Conservation (phyloP, 2,329 filamentous ascomycete genomes). For the Daldinia eschscholtzii region DNA sequence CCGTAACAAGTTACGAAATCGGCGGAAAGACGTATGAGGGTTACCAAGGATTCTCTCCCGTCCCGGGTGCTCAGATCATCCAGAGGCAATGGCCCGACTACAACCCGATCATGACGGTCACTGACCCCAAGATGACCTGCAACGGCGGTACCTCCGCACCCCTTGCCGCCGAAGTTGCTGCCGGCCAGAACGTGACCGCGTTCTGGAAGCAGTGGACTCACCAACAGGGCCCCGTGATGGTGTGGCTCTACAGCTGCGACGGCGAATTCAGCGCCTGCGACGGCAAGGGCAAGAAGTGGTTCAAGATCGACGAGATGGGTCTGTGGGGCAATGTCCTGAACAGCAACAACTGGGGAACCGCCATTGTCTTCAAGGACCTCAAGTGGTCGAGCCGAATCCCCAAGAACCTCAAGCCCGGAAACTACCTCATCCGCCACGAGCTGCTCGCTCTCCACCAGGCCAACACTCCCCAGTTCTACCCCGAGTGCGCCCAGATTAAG, state of each 20-base stretch:
- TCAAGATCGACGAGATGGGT: constrained; percentile 70
- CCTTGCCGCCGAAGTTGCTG: constrained; percentile 59
- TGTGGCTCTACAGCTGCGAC: constrained; percentile 68
- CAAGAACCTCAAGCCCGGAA: constrained; percentile 61
- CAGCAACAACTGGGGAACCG: constrained; percentile 63
- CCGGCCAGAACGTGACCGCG: constrained; percentile 63
- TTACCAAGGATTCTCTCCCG: constrained; percentile 64
- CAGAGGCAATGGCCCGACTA: constrained; percentile 70
- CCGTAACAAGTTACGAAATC: constrained; percentile 63
- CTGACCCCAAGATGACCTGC: constrained; percentile 66
- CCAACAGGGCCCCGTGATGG: constrained; percentile 69
- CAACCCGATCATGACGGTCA: constrained; percentile 64
- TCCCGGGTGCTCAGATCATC: constrained; percentile 63
- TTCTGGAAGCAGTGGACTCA: constrained; percentile 71
- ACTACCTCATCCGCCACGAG: constrained; percentile 70
- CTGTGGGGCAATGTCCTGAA: constrained; percentile 60
- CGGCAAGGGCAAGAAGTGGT: constrained; percentile 67
- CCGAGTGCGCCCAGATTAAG: constrained; percentile 67
- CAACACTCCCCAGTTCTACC: constrained; percentile 64
- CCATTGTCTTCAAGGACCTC: constrained; percentile 58
- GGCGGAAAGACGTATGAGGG: constrained; percentile 59
- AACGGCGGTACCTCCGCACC: constrained; percentile 65
- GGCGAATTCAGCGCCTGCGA: constrained; percentile 63
- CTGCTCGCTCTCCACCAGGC: constrained; percentile 67
- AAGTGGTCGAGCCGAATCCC: constrained; percentile 66